Base-by-base conservation (phyloP, 1,139 yeast genomes). In the Hansenula anomala region DNA sequence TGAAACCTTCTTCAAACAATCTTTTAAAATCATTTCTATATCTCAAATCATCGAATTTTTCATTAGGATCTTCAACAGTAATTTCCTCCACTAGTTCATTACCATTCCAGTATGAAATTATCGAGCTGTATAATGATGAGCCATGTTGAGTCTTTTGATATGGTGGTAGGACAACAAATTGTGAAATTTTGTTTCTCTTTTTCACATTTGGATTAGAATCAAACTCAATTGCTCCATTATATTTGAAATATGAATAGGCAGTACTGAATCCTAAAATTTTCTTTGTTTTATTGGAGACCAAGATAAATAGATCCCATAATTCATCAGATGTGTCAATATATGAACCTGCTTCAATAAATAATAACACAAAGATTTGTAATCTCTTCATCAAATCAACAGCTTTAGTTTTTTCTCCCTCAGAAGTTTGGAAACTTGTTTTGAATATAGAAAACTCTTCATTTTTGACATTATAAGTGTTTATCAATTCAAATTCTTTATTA, bases 41-140 rank as follows among this genome's bases (percentile, higher is more conserved):
- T 46, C 98, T 72, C 52, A 94, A 65, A 56, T 87, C 95, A 56
- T 92, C 98, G 62, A 92, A 92, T 32, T 80, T 78, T 58, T 90
- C 97, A 55, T 85, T 87, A 3, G 98, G 98, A 58, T 94, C 98
- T 58, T 92, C 98, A 10, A 94, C 90, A 0, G 92, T 89, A 30
- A 92, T 72, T 54, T 90, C 96, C 29, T 67, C 63, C 14, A 89
- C 76, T 4, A 57, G 47, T 0, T 60, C 53, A 46, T 85, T 83
- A 0, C 55, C 49, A 7, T 68, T 51, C 85, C 95, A 88, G 30
- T 59, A 45, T 1, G 69, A 63, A 40, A 74, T 69, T 8, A 92
- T 62, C 1, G 71, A 49, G 13, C 66, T 63, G 59, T 92, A 92
- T 30, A 92, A 64, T 17, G 62, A 59, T 2, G 78, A 75, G 2